Evolutionary conservation across 495 filamentous ascomycete genomes (phyloP).

Genomic region (Lophiotrema nucula): DNA sequence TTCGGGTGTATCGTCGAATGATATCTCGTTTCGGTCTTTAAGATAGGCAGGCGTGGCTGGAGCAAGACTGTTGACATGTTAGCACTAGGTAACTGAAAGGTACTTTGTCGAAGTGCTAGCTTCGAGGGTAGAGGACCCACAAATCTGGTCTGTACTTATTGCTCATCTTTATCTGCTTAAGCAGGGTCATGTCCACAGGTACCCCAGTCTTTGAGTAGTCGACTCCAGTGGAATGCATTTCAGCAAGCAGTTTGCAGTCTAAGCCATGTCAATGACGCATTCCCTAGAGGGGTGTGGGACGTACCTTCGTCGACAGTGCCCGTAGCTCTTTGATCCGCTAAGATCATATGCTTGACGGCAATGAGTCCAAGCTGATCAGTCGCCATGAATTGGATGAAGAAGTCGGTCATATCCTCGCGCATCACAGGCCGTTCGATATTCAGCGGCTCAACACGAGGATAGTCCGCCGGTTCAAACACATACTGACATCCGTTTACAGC

Average conservation of each 20-base stretch:
- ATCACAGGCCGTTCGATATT: slow-evolving; percentile 57
- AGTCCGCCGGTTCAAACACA: slow-evolving; percentile 59
- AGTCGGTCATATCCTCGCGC: slow-evolving; percentile 65
- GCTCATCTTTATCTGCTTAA: neutral
- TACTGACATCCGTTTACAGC: neutral
- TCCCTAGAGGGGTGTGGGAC: too few species aligned
- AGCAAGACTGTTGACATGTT: slow-evolving; percentile 55
- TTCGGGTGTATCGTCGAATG: slow-evolving; percentile 12
- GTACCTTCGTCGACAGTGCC: slow-evolving; percentile 54
- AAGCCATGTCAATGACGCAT: too few species aligned
- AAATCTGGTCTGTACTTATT: neutral
- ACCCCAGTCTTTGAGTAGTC: slow-evolving; percentile 81
- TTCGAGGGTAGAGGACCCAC: neutral
- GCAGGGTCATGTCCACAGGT: slow-evolving; percentile 49
- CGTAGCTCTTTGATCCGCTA: slow-evolving; percentile 58
- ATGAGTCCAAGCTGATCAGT: slow-evolving; percentile 70
- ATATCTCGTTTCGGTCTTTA: slow-evolving; percentile 46
- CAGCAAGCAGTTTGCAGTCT: slow-evolving; percentile 62
- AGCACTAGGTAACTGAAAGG: slow-evolving; percentile 44
- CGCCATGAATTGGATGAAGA: slow-evolving; percentile 79
- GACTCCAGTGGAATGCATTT: slow-evolving; percentile 72
- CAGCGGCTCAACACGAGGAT: slow-evolving; percentile 54
- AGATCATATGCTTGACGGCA: slow-evolving; percentile 61
- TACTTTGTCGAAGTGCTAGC: slow-evolving; percentile 37
- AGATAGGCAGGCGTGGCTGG: slow-evolving; percentile 66